Evolutionary conservation across 129 eudicot species (phyloP), one percentile per base, ranked within the genome.

Genomic region (Artemisia annua): DNA sequence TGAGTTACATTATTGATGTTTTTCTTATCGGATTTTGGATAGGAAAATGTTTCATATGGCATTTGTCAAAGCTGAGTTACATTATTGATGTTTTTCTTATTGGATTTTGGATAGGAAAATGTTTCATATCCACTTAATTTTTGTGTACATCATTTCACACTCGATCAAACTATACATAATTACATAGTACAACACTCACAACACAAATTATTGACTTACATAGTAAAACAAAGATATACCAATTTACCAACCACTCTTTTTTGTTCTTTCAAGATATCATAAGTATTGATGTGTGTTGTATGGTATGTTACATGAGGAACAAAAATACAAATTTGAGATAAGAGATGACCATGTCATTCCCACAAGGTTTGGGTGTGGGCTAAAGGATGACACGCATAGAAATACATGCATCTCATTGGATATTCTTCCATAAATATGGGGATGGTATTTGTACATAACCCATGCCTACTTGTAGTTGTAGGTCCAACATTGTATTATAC

Each of bases 371-470:
- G 12, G 50, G 60, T 51, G 49, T 69, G 73, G 73, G 60, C 28
- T 52, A 51, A 69, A 52, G 26, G 73, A 17, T 7, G 20, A 52
- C 63, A 52, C 15, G 18, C 18, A 69, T 30, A 3, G 22, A 22
- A 64, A 15, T 16, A 43, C 52, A 43, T 43, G 53, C 59, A 50
- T 4, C 73, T 8, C 48, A 30, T 26, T 69, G 62, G 62, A 52
- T 69, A 69, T 28, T 69, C 63, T 69, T 69, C 73, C 63, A 69
- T 35, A 11, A 30, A 69, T 35, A 16, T 52, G 63, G 30, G 61
- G 73, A 69, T 69, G 63, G 73, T 51, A 51, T 26, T 69, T 16
- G n/a, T 22, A 28, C 28, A 11, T 52, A 52, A 28, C 73, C 63
- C 73, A 69, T 69, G 62, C 62, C 43, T 69, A 18, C 20, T 1